Percentiles rank a stretch among this genome's conserved stretches.
phyloP scores from a whole-genome alignment of 148 eudicot species.

The Rhododendron williamsianum region DNA sequence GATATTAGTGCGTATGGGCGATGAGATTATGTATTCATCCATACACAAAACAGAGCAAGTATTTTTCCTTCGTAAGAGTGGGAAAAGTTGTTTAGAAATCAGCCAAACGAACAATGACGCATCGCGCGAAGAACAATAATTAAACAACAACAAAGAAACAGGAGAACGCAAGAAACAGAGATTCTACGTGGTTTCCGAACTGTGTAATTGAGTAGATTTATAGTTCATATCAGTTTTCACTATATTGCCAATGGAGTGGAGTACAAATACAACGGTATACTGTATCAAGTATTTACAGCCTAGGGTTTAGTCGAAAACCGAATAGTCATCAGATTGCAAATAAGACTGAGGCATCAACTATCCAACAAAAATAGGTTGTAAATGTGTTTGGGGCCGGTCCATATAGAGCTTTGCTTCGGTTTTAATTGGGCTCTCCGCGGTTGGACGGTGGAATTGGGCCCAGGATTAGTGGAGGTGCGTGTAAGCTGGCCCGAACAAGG shows the following conservation, averaged over 20 bases:
- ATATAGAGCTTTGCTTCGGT: too few species aligned
- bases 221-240: too few species aligned
- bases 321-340: background rate
- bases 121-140: background rate
- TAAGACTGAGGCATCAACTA: background rate
- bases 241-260: background rate
- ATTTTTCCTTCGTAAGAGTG: background rate
- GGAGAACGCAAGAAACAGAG: background rate
- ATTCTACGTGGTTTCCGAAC: too few species aligned
- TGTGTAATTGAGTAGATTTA: background rate
- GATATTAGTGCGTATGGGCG: background rate
- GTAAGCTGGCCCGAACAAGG: too few species aligned
- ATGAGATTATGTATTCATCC: background rate
- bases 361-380: too few species aligned
- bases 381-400: too few species aligned
- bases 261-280: background rate
- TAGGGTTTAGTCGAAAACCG: background rate
- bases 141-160: background rate
- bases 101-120: background rate
- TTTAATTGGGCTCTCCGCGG: too few species aligned
- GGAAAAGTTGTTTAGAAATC: background rate
- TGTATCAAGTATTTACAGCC: too few species aligned
- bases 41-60: too few species aligned
- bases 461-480: too few species aligned
- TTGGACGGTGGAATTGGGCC: too few species aligned